Conservation (phyloP, 768 basidiomycete genomes). For the Leccinellum rugosiceps region DNA sequence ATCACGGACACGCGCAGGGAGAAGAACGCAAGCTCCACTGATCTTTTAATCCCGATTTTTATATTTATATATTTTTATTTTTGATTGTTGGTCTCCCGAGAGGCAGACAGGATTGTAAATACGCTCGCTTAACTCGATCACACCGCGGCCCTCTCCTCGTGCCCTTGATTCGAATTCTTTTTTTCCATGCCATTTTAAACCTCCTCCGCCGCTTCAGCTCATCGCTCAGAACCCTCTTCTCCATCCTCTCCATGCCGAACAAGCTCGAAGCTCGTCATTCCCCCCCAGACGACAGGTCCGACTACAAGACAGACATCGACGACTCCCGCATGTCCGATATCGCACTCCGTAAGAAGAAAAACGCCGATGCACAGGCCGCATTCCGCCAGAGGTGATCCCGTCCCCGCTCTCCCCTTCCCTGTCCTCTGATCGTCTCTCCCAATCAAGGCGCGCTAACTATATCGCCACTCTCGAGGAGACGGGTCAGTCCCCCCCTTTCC, state of each 20-base stretch:
- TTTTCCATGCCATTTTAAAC: conserved; percentile 61
- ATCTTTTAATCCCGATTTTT: not conserved
- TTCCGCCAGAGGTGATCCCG: conserved; percentile 57
- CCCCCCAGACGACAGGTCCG: conserved; percentile 36
- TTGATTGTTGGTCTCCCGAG: not conserved
- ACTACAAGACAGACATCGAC: conserved; percentile 37
- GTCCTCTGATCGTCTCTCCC: conserved; percentile 22
- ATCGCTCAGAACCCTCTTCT: conserved; percentile 7
- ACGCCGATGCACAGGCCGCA: conserved; percentile 85
- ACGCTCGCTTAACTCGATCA: conserved; percentile 37
- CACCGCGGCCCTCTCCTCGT: conserved; percentile 56
- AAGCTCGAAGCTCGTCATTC: conserved; percentile 26
- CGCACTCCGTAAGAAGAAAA: conserved; percentile 81
- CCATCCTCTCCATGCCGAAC: conserved; percentile 26
- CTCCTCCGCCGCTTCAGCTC: conserved; percentile 22
- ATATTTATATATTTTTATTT: not conserved
- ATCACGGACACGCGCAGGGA: conserved; percentile 3
- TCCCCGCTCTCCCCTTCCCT: not conserved
- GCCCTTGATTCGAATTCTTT: conserved; percentile 65
- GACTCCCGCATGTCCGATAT: conserved; percentile 56
- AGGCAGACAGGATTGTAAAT: conserved; percentile 35
- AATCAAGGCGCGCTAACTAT: conserved; percentile 65
- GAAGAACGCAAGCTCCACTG: not conserved
- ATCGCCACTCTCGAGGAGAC: conserved; percentile 87
- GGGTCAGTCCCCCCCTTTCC: conserved; percentile 34